Conservation (phyloP, 352 stramenopile genomes). For the Pythium phragmitis region DNA sequence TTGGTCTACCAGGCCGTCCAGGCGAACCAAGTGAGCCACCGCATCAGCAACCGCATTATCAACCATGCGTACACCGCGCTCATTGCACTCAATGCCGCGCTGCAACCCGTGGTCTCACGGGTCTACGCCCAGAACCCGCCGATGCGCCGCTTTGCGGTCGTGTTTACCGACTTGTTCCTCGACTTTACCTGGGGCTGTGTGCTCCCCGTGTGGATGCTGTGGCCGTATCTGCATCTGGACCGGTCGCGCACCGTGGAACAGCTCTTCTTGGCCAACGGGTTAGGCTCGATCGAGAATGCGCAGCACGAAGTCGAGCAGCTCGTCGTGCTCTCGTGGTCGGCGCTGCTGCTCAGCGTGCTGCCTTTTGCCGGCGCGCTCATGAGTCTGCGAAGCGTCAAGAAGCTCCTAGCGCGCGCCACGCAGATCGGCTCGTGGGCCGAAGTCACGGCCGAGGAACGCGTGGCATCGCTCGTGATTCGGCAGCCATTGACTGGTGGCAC, state of each 20-base stretch:
- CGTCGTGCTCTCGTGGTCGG: constrained; percentile 17
- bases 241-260: not conserved
- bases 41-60: constrained; percentile 11
- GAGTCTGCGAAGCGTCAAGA: constrained; percentile 15
- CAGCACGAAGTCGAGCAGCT: constrained; percentile 21
- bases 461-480: not conserved
- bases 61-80: constrained; percentile 7
- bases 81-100: constrained; percentile 3
- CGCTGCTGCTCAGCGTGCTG: constrained; percentile 3
- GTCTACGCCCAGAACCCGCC: constrained; percentile 11
- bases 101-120: constrained; percentile 6
- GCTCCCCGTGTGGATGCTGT: constrained; percentile 18
- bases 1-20: constrained; percentile 15
- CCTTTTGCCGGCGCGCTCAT: constrained; percentile 19
- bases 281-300: constrained; percentile 9
- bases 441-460: not conserved
- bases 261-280: not conserved
- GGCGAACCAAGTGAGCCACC: constrained; percentile 6
- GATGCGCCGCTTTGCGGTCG: constrained; percentile 11
- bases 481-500: too few relatives aligned
- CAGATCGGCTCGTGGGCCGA: constrained; percentile 11
- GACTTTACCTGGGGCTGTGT: constrained; percentile 17
- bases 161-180: constrained; percentile 22
- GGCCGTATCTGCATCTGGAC: constrained; percentile 9
- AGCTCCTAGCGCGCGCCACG: constrained; percentile 9